Percentiles rank a stretch among this genome's conserved stretches.
phyloP scores from a whole-genome alignment of 2,329 filamentous ascomycete species.

The Monilinia polystroma region DNA sequence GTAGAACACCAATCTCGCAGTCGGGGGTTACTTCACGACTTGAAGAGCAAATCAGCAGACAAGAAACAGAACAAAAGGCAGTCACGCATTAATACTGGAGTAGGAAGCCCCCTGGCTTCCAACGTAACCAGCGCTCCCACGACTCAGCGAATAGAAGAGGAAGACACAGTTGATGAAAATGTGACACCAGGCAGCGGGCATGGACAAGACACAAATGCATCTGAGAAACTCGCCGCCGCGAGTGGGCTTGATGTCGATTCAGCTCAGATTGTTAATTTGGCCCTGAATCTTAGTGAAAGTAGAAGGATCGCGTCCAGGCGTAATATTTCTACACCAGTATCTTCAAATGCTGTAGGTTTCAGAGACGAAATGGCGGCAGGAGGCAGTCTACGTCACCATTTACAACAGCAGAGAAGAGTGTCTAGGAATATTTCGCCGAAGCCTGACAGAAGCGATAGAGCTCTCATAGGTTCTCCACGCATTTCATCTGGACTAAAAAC shows the following conservation, averaged over 20 bases:
- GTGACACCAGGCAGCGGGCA: slow-evolving; percentile 16
- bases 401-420: slow-evolving; percentile 67
- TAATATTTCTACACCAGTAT: slow-evolving; percentile 51
- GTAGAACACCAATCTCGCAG: slow-evolving; percentile 26
- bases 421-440: slow-evolving; percentile 62
- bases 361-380: slow-evolving; percentile 49
- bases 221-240: slow-evolving; percentile 19
- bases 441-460: slow-evolving; percentile 45
- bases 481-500: slow-evolving; percentile 45
- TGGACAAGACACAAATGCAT: slow-evolving; percentile 11
- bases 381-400: slow-evolving; percentile 63
- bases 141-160: slow-evolving; percentile 10
- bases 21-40: slow-evolving; percentile 30
- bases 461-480: slow-evolving; percentile 41
- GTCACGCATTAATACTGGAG: slow-evolving; percentile 34
- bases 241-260: slow-evolving; percentile 67
- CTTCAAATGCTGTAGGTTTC: slow-evolving; percentile 44
- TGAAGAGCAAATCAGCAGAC: slow-evolving; percentile 36
- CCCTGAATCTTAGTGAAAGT: slow-evolving; percentile 82
- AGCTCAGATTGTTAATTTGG: slow-evolving; percentile 89
- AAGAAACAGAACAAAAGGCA: slow-evolving; percentile 33
- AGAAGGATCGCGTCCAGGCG: slow-evolving; percentile 62
- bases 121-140: slow-evolving; percentile 29
- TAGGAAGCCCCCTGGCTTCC: slow-evolving; percentile 35
- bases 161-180: slow-evolving; percentile 12